phyloP scores from a whole-genome alignment of 768 basidiomycete species.

The Cystofilobasidium bisporidii region DNA sequence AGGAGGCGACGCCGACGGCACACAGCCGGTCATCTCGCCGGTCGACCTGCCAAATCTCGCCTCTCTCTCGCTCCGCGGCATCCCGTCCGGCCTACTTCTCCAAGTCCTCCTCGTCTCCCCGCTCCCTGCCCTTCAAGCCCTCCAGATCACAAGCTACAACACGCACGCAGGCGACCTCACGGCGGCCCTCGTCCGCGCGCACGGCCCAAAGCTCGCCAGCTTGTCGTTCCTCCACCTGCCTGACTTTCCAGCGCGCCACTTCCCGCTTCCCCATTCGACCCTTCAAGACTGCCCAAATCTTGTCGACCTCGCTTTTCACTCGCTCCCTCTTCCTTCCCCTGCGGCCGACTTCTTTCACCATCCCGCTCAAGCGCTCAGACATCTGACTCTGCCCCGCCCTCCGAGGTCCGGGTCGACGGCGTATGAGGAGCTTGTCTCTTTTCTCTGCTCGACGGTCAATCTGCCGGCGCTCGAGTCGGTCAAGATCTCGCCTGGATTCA shows the following conservation, averaged over 20 bases:
- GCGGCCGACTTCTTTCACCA: slow-evolving; percentile 8
- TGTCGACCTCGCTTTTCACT: slow-evolving; percentile 29
- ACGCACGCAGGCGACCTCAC: slow-evolving; percentile 30
- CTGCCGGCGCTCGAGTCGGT: slow-evolving; percentile 6
- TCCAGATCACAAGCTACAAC: slow-evolving; percentile 33
- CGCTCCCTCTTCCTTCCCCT: slow-evolving; percentile 27
- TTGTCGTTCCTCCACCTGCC: slow-evolving; percentile 33
- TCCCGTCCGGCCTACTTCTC: slow-evolving; percentile 32
- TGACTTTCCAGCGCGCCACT: slow-evolving; percentile 32
- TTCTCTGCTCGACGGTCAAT: slow-evolving; percentile 16
- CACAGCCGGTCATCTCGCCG: slow-evolving; percentile 6
- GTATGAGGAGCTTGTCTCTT: not conserved
- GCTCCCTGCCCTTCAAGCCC: slow-evolving; percentile 31
- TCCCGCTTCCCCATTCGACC: slow-evolving; percentile 30
- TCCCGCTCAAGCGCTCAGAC: slow-evolving; percentile 30
- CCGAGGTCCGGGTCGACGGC: slow-evolving; percentile 1
- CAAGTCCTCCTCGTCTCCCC: slow-evolving; percentile 30
- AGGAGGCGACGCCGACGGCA: not conserved
- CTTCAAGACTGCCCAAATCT: slow-evolving; percentile 33
- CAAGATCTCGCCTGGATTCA: not conserved
- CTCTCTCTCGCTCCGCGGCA: slow-evolving; percentile 32
- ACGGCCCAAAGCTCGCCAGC: slow-evolving; percentile 33
- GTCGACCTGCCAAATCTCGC: slow-evolving; percentile 33
- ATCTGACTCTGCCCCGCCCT: slow-evolving; percentile 30
- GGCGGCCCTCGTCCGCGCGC: slow-evolving; percentile 29